Base-by-base conservation (phyloP, 31 red algal species). In the Odonthalia washingtoniensis region DNA sequence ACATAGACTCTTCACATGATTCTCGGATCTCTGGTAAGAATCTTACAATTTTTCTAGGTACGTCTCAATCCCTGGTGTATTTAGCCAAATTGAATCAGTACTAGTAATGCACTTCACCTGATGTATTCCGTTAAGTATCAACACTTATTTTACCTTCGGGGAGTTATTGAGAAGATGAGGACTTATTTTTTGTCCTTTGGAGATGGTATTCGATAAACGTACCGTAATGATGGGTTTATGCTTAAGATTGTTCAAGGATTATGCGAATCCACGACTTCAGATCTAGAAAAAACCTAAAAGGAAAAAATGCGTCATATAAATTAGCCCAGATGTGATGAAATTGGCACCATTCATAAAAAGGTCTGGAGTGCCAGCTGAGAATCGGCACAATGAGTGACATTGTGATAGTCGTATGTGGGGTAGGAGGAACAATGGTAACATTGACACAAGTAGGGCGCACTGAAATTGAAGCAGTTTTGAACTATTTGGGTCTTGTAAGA, bases 101-200 rank as follows among this genome's bases (percentile, higher is more conserved):
- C n/a, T n/a, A n/a, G n/a, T n/a, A n/a, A n/a, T n/a, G n/a, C n/a
- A n/a, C n/a, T n/a, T n/a, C n/a, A n/a, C n/a, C n/a, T n/a, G n/a
- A n/a, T n/a, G n/a, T n/a, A n/a, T n/a, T n/a, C n/a, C n/a, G n/a
- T n/a, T 52, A 57, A 44, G 75, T 24, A 61, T 34, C 44, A 57
- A 57, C 44, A 78, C 41, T 65, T 46, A 81, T n/a, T 61, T 44
- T 44, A 36, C 78, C n/a, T 81, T 81, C 37, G 78, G 61, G 35
- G 39, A 65, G 6, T 39, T 81, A 42, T 34, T 41, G 35, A 40
- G 78, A 14, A 16, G 78, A 1, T 81, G 78, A 60, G 78, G 78
- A 65, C n/a, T 81, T 12, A 27, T 81, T 18, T 81, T 46, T 26
- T 26, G 78, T 39, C 78, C 60, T 62, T 40, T 81, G 21, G 30